A percentile compares a stretch with the other conserved stretches of the same genome.
Conservation (phyloP, 1,139 yeast species). For the Saccharomyces hybrid region DNA sequence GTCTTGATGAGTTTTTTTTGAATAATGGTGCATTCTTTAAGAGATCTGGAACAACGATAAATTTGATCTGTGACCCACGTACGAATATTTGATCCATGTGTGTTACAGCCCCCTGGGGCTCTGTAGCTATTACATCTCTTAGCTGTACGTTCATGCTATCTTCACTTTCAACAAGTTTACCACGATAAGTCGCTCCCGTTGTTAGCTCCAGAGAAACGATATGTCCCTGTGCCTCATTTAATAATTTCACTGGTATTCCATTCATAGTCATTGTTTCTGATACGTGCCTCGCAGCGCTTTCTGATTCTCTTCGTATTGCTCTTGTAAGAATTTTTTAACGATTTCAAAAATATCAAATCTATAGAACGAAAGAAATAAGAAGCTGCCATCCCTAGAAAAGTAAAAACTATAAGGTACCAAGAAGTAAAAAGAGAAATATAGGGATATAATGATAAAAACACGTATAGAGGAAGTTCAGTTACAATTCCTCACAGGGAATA, state of each 20-base stretch:
- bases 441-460: neutral
- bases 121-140: conserved; percentile 74
- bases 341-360: neutral
- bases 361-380: neutral
- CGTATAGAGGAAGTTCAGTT: neutral
- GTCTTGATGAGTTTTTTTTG: conserved; percentile 56
- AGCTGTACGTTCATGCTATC: conserved; percentile 93
- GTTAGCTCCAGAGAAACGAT: conserved; percentile 73
- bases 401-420: neutral
- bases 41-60: conserved; percentile 83
- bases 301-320: neutral
- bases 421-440: neutral
- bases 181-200: conserved; percentile 83
- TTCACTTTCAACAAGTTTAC: conserved; percentile 67
- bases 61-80: conserved; percentile 84
- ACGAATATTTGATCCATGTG: conserved; percentile 83
- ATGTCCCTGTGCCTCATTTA: conserved; percentile 89
- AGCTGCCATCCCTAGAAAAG: neutral
- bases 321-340: neutral
- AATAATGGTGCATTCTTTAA: conserved; percentile 83
- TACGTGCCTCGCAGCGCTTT: neutral
- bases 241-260: conserved; percentile 74
- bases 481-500: neutral
- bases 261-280: conserved; percentile 15
- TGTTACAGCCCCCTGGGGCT: conserved; percentile 64